Evolutionary conservation across 345 rosid genomes (phyloP).

Genomic region (Cardamine occulta): DNA sequence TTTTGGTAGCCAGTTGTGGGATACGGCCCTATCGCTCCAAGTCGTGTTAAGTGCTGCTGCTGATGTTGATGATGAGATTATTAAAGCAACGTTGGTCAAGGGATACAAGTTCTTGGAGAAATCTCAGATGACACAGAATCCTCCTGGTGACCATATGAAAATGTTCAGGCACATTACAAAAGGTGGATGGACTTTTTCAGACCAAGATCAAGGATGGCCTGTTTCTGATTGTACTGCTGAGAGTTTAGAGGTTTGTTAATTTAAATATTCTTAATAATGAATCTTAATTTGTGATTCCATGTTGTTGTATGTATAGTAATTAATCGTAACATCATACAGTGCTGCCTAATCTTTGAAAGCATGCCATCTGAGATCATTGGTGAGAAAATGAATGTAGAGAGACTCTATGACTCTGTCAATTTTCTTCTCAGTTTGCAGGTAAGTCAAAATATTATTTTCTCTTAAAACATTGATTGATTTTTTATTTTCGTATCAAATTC

Average conservation of each 20-base stretch:
- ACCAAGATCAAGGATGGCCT: slow-evolving; percentile 73
- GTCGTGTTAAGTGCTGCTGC: slow-evolving; percentile 49
- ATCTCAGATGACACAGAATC: slow-evolving; percentile 52
- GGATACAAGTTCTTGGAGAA: slow-evolving; percentile 48
- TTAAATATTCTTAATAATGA: background rate
- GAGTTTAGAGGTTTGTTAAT: slow-evolving; percentile 50
- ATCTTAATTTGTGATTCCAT: no score
- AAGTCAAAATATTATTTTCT: no score
- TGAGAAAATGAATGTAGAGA: slow-evolving; percentile 13
- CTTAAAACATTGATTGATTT: no score
- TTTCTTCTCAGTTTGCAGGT: background rate
- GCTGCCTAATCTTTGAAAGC: slow-evolving; percentile 21
- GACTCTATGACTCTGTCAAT: slow-evolving; percentile 3
- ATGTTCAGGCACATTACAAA: slow-evolving; percentile 60
- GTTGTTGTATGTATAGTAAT: no score
- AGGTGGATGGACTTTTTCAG: slow-evolving; percentile 74
- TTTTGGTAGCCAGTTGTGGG: slow-evolving; percentile 71
- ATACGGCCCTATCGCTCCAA: slow-evolving; percentile 48
- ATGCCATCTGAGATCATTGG: background rate
- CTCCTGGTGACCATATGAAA: slow-evolving; percentile 53
- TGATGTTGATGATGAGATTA: slow-evolving; percentile 39
- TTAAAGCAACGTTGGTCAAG: slow-evolving; percentile 38
- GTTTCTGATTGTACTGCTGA: slow-evolving; percentile 81
- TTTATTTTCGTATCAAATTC: no score
- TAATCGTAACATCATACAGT: background rate